Evolutionary conservation across 2,329 filamentous ascomycete genomes (phyloP).

Genomic region (Meredithiella fracta): DNA sequence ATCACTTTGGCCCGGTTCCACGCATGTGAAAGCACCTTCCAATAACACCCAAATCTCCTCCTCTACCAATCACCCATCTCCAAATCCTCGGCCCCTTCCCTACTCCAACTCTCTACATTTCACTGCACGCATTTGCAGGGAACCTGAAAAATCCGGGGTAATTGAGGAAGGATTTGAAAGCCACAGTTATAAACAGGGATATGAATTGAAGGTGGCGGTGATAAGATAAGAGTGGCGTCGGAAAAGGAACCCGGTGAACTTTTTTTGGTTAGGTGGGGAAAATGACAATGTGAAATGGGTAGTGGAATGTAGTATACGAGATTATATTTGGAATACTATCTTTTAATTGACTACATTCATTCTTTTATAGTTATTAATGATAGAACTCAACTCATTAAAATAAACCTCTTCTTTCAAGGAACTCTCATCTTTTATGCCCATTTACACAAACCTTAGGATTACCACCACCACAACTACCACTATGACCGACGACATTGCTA

Average conservation of each 20-base stretch:
- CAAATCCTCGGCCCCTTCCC: background rate
- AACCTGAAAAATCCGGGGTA: background rate
- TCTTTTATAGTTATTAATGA: no score
- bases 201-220: background rate
- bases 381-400: background rate
- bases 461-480: background rate
- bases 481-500: constrained; percentile 37
- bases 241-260: background rate
- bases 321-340: background rate
- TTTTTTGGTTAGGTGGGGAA: background rate
- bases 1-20: no score
- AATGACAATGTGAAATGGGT: background rate
- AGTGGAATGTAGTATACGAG: no score
- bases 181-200: background rate
- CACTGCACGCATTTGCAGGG: background rate
- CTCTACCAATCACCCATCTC: background rate
- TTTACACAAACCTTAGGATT: background rate
- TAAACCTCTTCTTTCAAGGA: background rate
- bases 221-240: background rate
- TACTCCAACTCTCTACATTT: background rate
- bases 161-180: background rate
- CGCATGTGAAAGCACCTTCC: no score
- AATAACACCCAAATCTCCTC: no score
- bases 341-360: no score
- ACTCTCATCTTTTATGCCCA: background rate